phyloP scores from a whole-genome alignment of 1,284 basidiomycete genomes.

The Sphagnurus paluster region DNA sequence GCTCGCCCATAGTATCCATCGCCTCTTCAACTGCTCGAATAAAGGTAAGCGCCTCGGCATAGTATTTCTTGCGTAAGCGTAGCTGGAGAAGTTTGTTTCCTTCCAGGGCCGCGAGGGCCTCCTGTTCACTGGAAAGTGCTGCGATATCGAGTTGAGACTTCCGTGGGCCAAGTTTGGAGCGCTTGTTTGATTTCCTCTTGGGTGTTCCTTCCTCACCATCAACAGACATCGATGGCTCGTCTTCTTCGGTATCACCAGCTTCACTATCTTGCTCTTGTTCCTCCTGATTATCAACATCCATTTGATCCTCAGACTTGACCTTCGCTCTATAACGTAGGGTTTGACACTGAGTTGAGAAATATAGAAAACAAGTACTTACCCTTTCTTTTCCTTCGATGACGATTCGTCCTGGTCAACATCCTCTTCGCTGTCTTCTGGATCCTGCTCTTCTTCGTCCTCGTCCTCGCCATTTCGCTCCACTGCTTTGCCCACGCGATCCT shows the following conservation, averaged over 20 bases:
- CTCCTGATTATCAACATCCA: slow-evolving; percentile 51
- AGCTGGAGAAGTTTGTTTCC: slow-evolving; percentile 68
- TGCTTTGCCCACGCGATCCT: slow-evolving; percentile 54
- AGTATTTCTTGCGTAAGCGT: slow-evolving; percentile 86
- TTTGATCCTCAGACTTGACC: slow-evolving; percentile 40
- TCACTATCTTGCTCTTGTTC: slow-evolving; percentile 38
- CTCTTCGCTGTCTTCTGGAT: slow-evolving; percentile 34
- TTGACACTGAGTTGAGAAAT: not conserved
- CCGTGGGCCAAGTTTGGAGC: slow-evolving; percentile 55
- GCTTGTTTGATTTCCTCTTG: slow-evolving; percentile 34
- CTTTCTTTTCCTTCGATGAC: slow-evolving; percentile 29
- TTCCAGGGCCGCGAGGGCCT: slow-evolving; percentile 64
- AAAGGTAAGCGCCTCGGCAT: slow-evolving; percentile 84
- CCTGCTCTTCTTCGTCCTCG: slow-evolving; percentile 42
- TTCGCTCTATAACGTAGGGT: slow-evolving; percentile 8
- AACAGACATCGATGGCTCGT: slow-evolving; percentile 37
- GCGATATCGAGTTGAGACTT: slow-evolving; percentile 70
- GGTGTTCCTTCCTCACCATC: slow-evolving; percentile 34
- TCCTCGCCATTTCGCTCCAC: slow-evolving; percentile 46
- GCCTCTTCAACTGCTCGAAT: slow-evolving; percentile 82
- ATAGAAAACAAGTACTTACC: slow-evolving; percentile 11
- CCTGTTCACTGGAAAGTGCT: slow-evolving; percentile 66
- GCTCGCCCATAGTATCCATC: slow-evolving; percentile 72
- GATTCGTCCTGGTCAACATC: slow-evolving; percentile 31
- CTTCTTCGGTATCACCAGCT: slow-evolving; percentile 40